Base-by-base conservation (phyloP, 1,284 basidiomycete genomes). In the Mycena sp. region DNA sequence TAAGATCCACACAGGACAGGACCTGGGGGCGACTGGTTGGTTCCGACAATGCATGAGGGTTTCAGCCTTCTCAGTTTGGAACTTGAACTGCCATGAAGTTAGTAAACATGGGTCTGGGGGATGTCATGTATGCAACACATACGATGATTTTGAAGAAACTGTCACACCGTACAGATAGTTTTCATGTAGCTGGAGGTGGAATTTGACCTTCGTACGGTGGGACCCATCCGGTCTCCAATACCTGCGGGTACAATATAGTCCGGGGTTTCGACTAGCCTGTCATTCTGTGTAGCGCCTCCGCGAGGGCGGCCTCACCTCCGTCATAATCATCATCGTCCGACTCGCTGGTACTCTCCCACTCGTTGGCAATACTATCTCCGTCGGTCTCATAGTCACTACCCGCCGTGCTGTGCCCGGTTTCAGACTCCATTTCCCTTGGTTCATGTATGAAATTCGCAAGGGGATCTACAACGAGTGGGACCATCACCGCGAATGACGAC, bases 1-100 rank as follows among this genome's bases (percentile, higher is more conserved):
- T 46, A 10, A 60, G 37, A 23, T 60, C 58, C 11, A 60, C 44
- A 25, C 32, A 46, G 12, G 58, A 44, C n/a, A 60, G n/a, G 6
- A 60, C 19, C 14, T 60, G 50, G 2, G 50, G 49, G 4, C 43
- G 58, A 21, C 41, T 38, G n/a, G 53, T 32, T n/a, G 58, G 50
- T 19, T 30, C 57, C 10, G 48, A 26, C 29, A 58, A 40, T 9
- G 17, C n/a, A 25, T 52, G 50, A 28, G 58, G 32, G 6, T 23
- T 19, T 52, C 49, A 21, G 12, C 32, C 26, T 29, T 38, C 9
- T 41, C 38, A 14, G 57, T 58, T 29, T 60, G 58, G n/a, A 60
- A 52, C 35, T 52, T 60, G 49, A 60, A 60, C 50, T 60, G 28
- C 12, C 19, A 10, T 30, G 4, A 40, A 23, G 17, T 25, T 14